Evolutionary conservation across 164 flowering plant species (phyloP), one percentile per base, ranked within the genome.

Genomic region (Litsea cubeba): DNA sequence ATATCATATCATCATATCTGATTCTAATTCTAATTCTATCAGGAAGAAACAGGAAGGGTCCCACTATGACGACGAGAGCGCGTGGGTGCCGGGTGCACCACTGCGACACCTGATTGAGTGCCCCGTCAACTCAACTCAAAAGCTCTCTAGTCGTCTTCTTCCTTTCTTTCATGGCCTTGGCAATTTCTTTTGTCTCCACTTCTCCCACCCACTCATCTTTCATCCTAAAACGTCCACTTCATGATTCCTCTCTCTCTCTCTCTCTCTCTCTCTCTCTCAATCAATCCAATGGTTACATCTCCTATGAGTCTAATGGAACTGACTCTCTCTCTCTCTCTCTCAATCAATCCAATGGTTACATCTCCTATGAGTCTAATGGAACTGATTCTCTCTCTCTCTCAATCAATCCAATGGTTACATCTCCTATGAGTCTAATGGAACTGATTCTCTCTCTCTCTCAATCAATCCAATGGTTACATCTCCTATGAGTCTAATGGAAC

Each of bases 51-150:
- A 30, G 7, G 10, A 10, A 66, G 64, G 77, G 65, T 10, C 76
- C 79, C 69, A 6, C 40, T 28, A 65, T 40, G 46, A 40, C 35
- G 35, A 50, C 63, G 24, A 66, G 20, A 65, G 77, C 77, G 76
- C 79, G 72, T 78, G 77, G 81, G 78, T 79, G 80, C 75, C 67
- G 20, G 20, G 28, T 76, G 74, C 81, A 77, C 81, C 84, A 63
- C 71, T 5, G 30, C 22, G 12, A 63, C 79, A 73, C 71, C 75
- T 72, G 20, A 67, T 79, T 75, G 77, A 75, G 60, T 63, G 24
- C 51, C 81, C 66, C 76, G 74, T 82, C 84, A 75, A 66, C 71
- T 82, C 84, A 73, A 14, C 73, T 50, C 17, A 70, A 75, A 75
- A 75, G 73, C 63, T 63, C 26, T 49, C 50, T 2, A 5, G 22